Percentiles rank a stretch among this genome's conserved stretches.
Evolutionary conservation across 2,329 filamentous ascomycete species (phyloP).

Genomic region (Hymenoscyphus albidus): DNA sequence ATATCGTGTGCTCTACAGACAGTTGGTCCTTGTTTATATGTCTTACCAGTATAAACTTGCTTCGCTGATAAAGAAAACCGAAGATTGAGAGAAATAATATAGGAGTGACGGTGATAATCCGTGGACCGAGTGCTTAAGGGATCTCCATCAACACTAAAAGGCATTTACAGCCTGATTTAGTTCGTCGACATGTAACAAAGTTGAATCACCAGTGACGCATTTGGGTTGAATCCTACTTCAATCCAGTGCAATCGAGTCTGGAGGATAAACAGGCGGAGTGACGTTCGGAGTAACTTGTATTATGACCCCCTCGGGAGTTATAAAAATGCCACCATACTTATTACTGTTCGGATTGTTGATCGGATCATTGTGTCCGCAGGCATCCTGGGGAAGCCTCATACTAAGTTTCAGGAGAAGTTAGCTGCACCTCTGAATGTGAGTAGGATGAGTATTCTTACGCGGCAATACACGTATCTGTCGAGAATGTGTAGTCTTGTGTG

Average conservation of each 20-base stretch:
- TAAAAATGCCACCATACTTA: not conserved
- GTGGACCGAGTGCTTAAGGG: not conserved
- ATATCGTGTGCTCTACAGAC: conserved; percentile 1
- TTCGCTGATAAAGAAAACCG: not conserved
- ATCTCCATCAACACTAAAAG: not conserved
- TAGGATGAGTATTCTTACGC: not conserved
- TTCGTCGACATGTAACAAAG: not conserved
- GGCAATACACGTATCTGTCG: not conserved
- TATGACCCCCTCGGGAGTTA: not conserved
- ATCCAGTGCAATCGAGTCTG: not conserved
- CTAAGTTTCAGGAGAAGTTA: not conserved
- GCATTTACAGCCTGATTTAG: not conserved
- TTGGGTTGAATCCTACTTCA: not conserved
- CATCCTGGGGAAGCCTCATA: not conserved
- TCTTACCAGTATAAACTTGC: not conserved
- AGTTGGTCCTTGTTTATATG: not conserved
- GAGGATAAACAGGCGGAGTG: not conserved
- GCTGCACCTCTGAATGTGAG: not conserved
- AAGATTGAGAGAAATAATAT: too few species aligned
- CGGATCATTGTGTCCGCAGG: not conserved
- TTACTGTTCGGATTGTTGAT: not conserved
- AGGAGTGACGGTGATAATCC: not conserved
- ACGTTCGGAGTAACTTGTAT: conserved; percentile 1
- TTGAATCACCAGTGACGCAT: not conserved
- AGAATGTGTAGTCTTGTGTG: not conserved